Evolutionary conservation across 305 asterid genomes (phyloP).

Genomic region (Lippia alba): DNA sequence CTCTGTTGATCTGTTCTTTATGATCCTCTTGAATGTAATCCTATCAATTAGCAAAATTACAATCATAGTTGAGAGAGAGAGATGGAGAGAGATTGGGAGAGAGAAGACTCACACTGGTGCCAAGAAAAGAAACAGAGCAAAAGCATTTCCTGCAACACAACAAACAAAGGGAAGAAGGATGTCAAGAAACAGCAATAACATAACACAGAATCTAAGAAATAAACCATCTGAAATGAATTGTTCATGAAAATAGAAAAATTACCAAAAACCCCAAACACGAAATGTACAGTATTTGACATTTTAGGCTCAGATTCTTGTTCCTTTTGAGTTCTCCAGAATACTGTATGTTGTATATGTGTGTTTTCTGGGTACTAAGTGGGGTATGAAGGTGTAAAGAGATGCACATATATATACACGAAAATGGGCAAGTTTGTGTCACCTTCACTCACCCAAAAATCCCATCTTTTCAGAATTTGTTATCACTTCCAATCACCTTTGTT

Average conservation of each 20-base stretch:
- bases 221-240: too few species aligned
- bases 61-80: not conserved
- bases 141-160: slow-evolving; percentile 61
- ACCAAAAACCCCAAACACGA: slow-evolving; percentile 75
- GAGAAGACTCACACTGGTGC: slow-evolving; percentile 70
- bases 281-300: slow-evolving; percentile 49
- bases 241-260: not conserved
- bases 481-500: too few species aligned
- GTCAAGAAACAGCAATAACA: not conserved
- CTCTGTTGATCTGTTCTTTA: slow-evolving; percentile 64
- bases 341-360: not conserved
- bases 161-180: not conserved
- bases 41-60: slow-evolving; percentile 36
- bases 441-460: too few species aligned
- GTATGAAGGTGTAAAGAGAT: not conserved
- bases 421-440: not conserved
- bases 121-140: slow-evolving; percentile 77
- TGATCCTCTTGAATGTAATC: slow-evolving; percentile 81
- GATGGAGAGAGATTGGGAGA: not conserved
- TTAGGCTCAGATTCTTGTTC: slow-evolving; percentile 2
- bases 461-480: too few species aligned
- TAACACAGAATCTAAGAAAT: not conserved
- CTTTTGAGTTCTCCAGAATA: not conserved
- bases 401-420: slow-evolving; percentile 8
- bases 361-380: not conserved